Evolutionary conservation across 2,329 filamentous ascomycete species (phyloP).

Genomic region (Calonectria honghensis): DNA sequence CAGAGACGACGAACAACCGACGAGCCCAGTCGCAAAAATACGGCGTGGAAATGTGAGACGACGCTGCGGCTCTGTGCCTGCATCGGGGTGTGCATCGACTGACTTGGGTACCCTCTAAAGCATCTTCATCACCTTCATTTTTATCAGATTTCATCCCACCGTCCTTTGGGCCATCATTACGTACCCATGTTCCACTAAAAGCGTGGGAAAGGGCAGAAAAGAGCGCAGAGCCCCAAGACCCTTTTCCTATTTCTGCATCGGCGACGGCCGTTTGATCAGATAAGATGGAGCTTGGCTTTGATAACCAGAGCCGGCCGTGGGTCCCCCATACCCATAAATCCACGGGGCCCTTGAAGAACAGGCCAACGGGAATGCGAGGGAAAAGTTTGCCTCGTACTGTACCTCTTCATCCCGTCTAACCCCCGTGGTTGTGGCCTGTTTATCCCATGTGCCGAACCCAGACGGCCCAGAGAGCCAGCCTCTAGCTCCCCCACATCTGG

Average conservation of each 20-base stretch:
- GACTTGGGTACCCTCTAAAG: neutral
- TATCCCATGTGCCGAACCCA: constrained; percentile 10
- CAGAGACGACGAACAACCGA: neutral
- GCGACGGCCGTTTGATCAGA: constrained; percentile 24
- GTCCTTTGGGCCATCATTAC: constrained; percentile 32
- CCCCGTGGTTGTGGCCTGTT: constrained; percentile 32
- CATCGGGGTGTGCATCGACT: neutral
- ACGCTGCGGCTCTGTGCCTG: constrained; percentile 28
- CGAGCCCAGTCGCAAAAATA: neutral
- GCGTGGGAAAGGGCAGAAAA: constrained; percentile 25
- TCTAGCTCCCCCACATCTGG: constrained; percentile 18
- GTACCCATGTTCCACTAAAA: constrained; percentile 28
- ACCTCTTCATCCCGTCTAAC: neutral
- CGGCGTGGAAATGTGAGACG: neutral
- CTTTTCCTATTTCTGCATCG: constrained; percentile 27
- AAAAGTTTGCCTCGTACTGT: constrained; percentile 1
- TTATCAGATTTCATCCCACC: constrained; percentile 37
- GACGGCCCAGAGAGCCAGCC: neutral
- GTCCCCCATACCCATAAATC: neutral
- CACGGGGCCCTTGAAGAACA: neutral
- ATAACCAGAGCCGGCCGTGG: constrained; percentile 6
- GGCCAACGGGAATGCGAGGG: constrained; percentile 4
- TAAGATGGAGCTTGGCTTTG: constrained; percentile 22
- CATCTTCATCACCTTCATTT: neutral
- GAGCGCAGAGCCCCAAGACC: constrained; percentile 13